Evolutionary conservation across 116 monocot genomes (phyloP), one percentile per base, ranked within the genome.

Genomic region (Cymodocea nodosa): DNA sequence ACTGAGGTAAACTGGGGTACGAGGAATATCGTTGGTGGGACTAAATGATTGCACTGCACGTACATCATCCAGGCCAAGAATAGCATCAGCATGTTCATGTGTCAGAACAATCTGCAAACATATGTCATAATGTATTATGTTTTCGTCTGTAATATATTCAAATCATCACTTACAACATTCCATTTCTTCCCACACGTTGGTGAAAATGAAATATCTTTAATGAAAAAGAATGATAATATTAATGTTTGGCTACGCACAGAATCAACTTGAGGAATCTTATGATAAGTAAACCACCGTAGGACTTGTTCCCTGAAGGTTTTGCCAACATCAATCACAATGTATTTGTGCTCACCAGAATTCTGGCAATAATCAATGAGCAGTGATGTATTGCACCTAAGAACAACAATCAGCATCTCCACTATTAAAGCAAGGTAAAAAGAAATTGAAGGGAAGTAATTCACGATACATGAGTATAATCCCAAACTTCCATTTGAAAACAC

Each of bases 261-360:
- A 80, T 95, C 87, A 18, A 95, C 79, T 58, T 73, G 63, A 19
- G 95, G 95, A 67, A 95, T 90, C 56, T 95, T 87, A 66, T 95
- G 90, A 70, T 64, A 60, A 62, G 85, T 87, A 72, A 95, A 90
- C 95, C 95, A 95, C 12, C 95, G 80, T 11, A 95, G 76, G 53
- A 90, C 95, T 87, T 95, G 95, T 64, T 95, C 95, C 69, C 90
- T 83, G 60, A 95, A 95, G n/a, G 77, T 84, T 70, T 95, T 95
- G 51, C 95, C 95, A 62, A 87, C 95, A 79, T 95, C 95, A 23
- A 95, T 85, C 57, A 85, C 48, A 56, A 95, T 90, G 67, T 95
- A 95, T 17, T 76, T 84, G 72, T 85, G 90, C 49, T 57, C 64
- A 23, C 75, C 77, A 68, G 67, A 72, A 65, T 22, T 73, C 49